These are phyloP conservation scores for Penicillium salamii DNA, from an alignment of 495 filamentous ascomycete genomes.

Conservation along the genomic window DNA sequence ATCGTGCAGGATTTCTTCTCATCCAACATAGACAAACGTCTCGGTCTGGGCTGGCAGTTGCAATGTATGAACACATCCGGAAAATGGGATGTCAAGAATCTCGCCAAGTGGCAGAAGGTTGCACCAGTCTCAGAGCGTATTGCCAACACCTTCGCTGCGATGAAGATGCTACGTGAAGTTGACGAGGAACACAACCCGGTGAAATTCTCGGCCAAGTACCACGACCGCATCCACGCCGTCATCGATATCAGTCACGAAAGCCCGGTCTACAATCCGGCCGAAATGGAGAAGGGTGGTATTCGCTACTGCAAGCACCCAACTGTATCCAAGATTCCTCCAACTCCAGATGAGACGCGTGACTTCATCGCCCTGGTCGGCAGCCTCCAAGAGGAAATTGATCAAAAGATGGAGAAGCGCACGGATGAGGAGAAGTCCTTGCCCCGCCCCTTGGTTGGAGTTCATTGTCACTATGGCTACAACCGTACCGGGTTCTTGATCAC, in stretches of 20 bases:
- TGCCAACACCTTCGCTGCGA: constrained; percentile 69
- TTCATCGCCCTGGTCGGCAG: constrained; percentile 80
- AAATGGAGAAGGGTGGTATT: constrained; percentile 68
- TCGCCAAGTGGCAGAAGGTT: constrained; percentile 83
- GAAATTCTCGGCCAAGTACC: constrained; percentile 68
- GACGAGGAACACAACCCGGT: constrained; percentile 80
- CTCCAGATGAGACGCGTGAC: constrained; percentile 65
- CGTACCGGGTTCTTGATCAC: constrained; percentile 87
- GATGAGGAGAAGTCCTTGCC: constrained; percentile 43
- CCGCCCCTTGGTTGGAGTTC: constrained; percentile 68
- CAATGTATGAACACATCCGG: constrained; percentile 80
- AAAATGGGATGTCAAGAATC: constrained; percentile 98
- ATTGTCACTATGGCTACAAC: constrained; percentile 96
- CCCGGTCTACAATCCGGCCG: constrained; percentile 79
- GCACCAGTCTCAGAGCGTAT: constrained; percentile 75
- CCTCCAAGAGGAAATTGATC: constrained; percentile 47
- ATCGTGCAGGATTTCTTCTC: constrained; percentile 80
- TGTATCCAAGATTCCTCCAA: constrained; percentile 87
- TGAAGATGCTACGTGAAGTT: constrained; percentile 85
- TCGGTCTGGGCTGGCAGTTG: constrained; percentile 86
- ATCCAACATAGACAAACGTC: constrained; percentile 68
- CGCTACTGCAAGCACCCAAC: constrained; percentile 86
- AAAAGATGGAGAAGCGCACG: constrained; percentile 28
- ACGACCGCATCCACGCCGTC: constrained; percentile 64
- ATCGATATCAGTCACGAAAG: constrained; percentile 86